Conservation (phyloP, 345 rosid species). For the Euclidium syriacum region DNA sequence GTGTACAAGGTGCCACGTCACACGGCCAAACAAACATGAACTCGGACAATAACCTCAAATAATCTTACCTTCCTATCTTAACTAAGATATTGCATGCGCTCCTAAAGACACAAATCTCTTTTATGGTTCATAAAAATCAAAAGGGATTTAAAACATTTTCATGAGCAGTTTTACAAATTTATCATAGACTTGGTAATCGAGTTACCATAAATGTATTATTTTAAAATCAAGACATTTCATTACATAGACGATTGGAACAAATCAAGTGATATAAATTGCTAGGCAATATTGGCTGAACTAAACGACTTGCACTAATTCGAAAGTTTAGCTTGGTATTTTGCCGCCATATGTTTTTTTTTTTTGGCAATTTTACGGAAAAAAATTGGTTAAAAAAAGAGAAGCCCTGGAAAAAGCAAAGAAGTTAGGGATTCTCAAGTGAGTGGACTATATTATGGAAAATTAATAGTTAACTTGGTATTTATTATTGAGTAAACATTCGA, state of each 20-base stretch:
- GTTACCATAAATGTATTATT: too few relatives aligned
- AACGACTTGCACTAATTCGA: background rate
- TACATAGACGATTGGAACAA: background rate
- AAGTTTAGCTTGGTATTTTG: too few relatives aligned
- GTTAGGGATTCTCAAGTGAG: background rate
- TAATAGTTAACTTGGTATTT: background rate
- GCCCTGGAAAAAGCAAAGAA: background rate
- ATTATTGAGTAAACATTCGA: background rate
- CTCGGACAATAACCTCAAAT: slow-evolving; percentile 8
- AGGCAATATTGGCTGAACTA: background rate
- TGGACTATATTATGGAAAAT: background rate
- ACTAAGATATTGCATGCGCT: slow-evolving; percentile 21
- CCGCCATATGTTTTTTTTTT: too few relatives aligned
- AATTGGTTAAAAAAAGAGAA: too few relatives aligned
- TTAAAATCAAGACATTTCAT: background rate
- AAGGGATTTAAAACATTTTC: background rate
- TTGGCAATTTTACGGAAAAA: too few relatives aligned
- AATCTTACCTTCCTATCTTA: slow-evolving; percentile 6
- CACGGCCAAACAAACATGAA: slow-evolving; percentile 6
- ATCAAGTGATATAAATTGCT: background rate
- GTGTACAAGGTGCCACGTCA: slow-evolving; percentile 36
- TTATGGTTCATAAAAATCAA: background rate
- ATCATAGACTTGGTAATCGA: background rate
- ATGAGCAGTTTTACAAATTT: background rate
- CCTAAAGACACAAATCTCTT: slow-evolving; percentile 7